phyloP scores from a whole-genome alignment of 306 rosid genomes.

The Morella rubra region DNA sequence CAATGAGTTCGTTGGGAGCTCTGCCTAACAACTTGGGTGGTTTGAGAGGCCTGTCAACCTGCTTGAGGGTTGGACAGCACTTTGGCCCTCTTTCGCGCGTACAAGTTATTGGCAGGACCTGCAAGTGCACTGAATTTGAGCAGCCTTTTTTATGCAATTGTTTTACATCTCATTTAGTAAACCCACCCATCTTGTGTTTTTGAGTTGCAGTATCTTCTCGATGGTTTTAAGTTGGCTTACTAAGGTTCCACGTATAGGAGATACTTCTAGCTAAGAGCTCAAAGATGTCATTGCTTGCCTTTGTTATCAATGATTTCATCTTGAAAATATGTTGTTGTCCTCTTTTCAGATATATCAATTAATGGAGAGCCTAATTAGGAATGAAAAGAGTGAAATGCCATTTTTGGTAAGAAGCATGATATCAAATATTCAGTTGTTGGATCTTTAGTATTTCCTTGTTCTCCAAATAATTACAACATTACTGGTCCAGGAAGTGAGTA shows the following conservation, averaged over 20 bases:
- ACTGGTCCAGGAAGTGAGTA: constrained; percentile 72
- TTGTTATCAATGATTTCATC: constrained; percentile 13
- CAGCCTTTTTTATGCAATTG: background rate
- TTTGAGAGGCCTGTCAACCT: background rate
- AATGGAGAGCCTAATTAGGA: constrained; percentile 69
- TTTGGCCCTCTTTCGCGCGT: constrained; percentile 6
- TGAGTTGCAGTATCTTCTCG: constrained; percentile 3
- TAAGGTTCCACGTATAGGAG: background rate
- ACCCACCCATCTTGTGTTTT: constrained; percentile 14
- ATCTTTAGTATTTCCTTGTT: constrained; percentile 27
- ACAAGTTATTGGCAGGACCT: constrained; percentile 6
- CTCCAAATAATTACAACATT: constrained; percentile 28
- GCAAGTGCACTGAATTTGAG: constrained; percentile 7
- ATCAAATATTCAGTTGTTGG: constrained; percentile 14
- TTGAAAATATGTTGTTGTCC: constrained; percentile 16
- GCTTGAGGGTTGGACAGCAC: background rate
- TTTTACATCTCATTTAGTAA: constrained; percentile 7
- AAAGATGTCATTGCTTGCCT: background rate
- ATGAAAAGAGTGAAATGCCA: constrained; percentile 54
- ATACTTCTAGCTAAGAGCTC: constrained; percentile 6
- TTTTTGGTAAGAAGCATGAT: constrained; percentile 56
- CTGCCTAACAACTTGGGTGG: background rate
- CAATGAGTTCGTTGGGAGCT: background rate
- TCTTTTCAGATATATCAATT: constrained; percentile 65
- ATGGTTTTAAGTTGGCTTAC: background rate